Conservation (phyloP, 345 rosid species). For the Toxicodendron radicans region DNA sequence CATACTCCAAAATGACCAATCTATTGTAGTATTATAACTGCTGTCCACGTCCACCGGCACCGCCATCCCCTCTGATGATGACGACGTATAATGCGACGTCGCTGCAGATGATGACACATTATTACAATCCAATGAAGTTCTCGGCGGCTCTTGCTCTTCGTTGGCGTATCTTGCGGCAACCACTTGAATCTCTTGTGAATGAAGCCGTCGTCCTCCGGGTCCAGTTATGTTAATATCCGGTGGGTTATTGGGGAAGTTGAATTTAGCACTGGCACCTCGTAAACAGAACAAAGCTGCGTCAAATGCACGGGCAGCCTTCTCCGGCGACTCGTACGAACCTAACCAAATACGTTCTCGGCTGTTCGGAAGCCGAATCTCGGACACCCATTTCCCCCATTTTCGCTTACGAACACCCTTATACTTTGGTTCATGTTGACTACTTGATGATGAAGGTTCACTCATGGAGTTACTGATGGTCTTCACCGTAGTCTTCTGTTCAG, state of each 20-base stretch:
- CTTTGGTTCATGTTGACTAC: slow-evolving; percentile 30
- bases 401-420: slow-evolving; percentile 88
- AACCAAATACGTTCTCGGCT: slow-evolving; percentile 91
- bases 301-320: slow-evolving; percentile 93
- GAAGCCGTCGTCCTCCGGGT: slow-evolving; percentile 33
- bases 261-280: slow-evolving; percentile 59
- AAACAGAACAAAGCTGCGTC: slow-evolving; percentile 79
- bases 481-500: neutral
- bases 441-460: slow-evolving; percentile 8
- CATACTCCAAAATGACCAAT: slow-evolving; percentile 45
- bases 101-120: slow-evolving; percentile 6
- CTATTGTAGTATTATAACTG: slow-evolving; percentile 10
- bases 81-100: neutral
- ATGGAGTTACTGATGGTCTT: neutral
- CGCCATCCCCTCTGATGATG: neutral
- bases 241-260: slow-evolving; percentile 67
- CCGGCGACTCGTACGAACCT: slow-evolving; percentile 70
- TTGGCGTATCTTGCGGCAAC: slow-evolving; percentile 58
- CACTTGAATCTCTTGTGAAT: slow-evolving; percentile 53
- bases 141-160: slow-evolving; percentile 24
- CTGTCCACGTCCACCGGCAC: too few relatives aligned
- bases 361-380: slow-evolving; percentile 88
- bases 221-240: slow-evolving; percentile 37
- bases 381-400: slow-evolving; percentile 96
- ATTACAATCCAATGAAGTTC: neutral